phyloP scores from a whole-genome alignment of 2,329 filamentous ascomycete species.

The Cladosporium austrohemisphaericum region DNA sequence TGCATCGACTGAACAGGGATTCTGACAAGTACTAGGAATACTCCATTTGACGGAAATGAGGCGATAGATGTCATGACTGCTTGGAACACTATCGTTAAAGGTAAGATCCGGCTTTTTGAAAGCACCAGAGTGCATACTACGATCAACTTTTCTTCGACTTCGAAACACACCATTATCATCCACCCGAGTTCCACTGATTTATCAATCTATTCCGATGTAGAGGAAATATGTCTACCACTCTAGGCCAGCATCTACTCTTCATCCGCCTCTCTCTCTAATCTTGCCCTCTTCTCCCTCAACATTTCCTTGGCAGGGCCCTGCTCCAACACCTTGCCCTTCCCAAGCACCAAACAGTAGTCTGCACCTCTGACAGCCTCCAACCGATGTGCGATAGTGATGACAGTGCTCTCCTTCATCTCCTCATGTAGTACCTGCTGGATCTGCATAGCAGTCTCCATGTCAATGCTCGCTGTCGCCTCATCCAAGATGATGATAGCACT shows the following conservation, averaged over 20 bases:
- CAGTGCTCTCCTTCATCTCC: slow-evolving; percentile 56
- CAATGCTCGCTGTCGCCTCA: slow-evolving; percentile 63
- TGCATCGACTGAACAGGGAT: no score
- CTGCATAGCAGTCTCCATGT: slow-evolving; percentile 56
- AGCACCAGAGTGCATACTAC: no score
- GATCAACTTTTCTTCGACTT: no score
- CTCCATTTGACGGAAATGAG: no score
- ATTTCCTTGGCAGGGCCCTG: slow-evolving; percentile 34
- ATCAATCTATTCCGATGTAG: no score
- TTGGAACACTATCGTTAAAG: no score
- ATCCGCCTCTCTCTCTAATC: slow-evolving; percentile 17
- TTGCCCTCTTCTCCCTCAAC: slow-evolving; percentile 16
- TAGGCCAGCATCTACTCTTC: slow-evolving; percentile 14
- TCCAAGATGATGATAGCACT: slow-evolving; percentile 62
- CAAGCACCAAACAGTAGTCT: slow-evolving; percentile 53
- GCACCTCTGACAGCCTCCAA: slow-evolving; percentile 59
- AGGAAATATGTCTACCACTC: no score
- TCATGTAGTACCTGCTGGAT: slow-evolving; percentile 55
- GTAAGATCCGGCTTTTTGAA: no score
- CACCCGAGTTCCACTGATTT: no score
- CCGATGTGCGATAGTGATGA: slow-evolving; percentile 64
- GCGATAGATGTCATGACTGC: no score
- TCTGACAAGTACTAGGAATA: no score
- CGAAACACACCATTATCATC: no score
- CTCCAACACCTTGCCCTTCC: slow-evolving; percentile 47